These are phyloP conservation scores for Lepidium didymum DNA, from an alignment of 345 rosid genomes.

Conservation along the genomic window DNA sequence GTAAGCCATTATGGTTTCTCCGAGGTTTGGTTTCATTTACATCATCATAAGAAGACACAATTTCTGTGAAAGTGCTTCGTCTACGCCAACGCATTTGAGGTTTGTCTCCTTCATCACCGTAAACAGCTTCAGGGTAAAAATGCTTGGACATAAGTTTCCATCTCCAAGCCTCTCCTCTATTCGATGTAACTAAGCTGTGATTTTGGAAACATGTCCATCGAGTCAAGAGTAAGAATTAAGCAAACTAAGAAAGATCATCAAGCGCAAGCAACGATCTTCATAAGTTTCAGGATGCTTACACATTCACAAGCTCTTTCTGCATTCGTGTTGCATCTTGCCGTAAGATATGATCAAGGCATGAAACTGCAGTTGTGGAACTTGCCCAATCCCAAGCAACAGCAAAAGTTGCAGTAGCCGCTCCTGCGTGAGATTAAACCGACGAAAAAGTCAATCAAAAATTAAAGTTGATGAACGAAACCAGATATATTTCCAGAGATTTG, in stretches of 20 bases:
- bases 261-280: too few species aligned
- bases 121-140: constrained; percentile 75
- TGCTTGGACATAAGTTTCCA: constrained; percentile 49
- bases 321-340: constrained; percentile 52
- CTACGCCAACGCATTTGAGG: constrained; percentile 67
- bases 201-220: constrained; percentile 4
- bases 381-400: constrained; percentile 31
- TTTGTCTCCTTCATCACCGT: constrained; percentile 51
- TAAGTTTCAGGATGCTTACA: constrained; percentile 36
- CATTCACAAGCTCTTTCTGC: constrained; percentile 61
- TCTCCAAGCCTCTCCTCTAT: constrained; percentile 44
- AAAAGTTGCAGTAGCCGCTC: constrained; percentile 29
- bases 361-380: constrained; percentile 30
- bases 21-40: constrained; percentile 12
- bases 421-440: constrained; percentile 18
- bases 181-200: constrained; percentile 49
- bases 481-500: not conserved
- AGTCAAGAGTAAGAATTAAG: not conserved
- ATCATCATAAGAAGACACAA: constrained; percentile 14
- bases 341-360: constrained; percentile 56
- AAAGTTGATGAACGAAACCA: not conserved
- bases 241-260: not conserved
- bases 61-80: constrained; percentile 49
- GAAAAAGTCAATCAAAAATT: not conserved
- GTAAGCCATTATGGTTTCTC: constrained; percentile 1